Evolutionary conservation across 768 basidiomycete genomes (phyloP).

Genomic region (Tricholoma flavovirens): DNA sequence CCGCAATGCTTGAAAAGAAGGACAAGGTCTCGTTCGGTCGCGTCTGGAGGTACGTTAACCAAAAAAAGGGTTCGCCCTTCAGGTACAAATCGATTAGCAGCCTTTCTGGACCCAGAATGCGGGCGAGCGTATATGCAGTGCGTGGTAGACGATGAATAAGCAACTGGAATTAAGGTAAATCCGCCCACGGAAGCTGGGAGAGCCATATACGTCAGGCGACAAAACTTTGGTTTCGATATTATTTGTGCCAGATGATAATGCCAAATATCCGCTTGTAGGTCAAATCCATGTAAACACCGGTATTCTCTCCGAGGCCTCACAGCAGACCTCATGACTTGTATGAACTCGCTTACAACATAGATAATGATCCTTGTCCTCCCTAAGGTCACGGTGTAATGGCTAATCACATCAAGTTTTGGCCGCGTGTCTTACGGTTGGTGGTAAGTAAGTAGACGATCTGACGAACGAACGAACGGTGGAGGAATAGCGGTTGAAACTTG

Average conservation of each 20-base stretch:
- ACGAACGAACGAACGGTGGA: too few relatives aligned
- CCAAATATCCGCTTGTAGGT: neutral
- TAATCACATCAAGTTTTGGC: too few relatives aligned
- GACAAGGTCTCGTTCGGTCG: slow-evolving; percentile 74
- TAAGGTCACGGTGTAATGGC: too few relatives aligned
- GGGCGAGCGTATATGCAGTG: slow-evolving; percentile 78
- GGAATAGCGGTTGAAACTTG: too few relatives aligned
- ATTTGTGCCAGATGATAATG: neutral
- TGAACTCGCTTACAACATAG: too few relatives aligned
- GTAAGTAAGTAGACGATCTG: too few relatives aligned
- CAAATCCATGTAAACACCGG: too few relatives aligned
- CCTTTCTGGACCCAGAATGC: slow-evolving; percentile 49
- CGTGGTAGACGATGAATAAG: slow-evolving; percentile 39
- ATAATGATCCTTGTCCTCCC: too few relatives aligned
- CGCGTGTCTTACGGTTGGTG: too few relatives aligned
- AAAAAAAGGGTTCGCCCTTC: slow-evolving; percentile 77
- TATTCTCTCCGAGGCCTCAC: too few relatives aligned
- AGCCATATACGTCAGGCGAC: slow-evolving; percentile 14
- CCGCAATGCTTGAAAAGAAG: slow-evolving; percentile 75
- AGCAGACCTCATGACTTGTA: too few relatives aligned
- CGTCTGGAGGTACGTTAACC: slow-evolving; percentile 85
- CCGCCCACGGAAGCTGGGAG: slow-evolving; percentile 33
- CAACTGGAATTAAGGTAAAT: slow-evolving; percentile 43
- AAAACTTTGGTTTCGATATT: neutral
- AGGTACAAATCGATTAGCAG: slow-evolving; percentile 25